Evolutionary conservation across 139 green algal genomes (phyloP).

Genomic region (Choricystis sp.): DNA sequence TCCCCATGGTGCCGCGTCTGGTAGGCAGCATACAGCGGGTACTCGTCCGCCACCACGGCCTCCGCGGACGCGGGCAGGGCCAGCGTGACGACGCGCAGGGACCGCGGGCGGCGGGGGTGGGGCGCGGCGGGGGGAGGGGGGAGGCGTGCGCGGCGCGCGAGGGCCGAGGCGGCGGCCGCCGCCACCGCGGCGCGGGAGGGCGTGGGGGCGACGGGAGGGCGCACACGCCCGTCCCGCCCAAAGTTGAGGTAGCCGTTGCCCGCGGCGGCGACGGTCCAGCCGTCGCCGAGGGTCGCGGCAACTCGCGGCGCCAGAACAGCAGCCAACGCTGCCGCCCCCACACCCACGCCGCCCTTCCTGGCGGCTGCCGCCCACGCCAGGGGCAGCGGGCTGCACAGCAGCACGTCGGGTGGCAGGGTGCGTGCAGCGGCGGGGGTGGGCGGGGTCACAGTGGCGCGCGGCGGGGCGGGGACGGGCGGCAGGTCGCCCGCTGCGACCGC

Average conservation of each 20-base stretch:
- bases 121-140: no score
- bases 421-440: no score
- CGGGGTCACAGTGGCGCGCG: no score
- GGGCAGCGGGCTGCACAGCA: no score
- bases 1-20: constrained; percentile 41
- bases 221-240: not conserved
- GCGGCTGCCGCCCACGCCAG: not conserved
- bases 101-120: not conserved
- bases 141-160: not conserved
- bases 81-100: not conserved
- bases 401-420: no score
- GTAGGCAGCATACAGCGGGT: constrained; percentile 32
- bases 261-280: no score
- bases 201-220: not conserved
- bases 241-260: not conserved
- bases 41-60: constrained; percentile 33
- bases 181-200: not conserved
- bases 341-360: no score
- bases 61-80: not conserved
- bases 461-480: no score
- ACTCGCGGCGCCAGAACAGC: not conserved
- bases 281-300: not conserved
- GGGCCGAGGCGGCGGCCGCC: no score
- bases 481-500: no score
- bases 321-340: not conserved